These are phyloP conservation scores for Russula griseocarnosa DNA, from an alignment of 768 basidiomycete species.

Conservation along the genomic window DNA sequence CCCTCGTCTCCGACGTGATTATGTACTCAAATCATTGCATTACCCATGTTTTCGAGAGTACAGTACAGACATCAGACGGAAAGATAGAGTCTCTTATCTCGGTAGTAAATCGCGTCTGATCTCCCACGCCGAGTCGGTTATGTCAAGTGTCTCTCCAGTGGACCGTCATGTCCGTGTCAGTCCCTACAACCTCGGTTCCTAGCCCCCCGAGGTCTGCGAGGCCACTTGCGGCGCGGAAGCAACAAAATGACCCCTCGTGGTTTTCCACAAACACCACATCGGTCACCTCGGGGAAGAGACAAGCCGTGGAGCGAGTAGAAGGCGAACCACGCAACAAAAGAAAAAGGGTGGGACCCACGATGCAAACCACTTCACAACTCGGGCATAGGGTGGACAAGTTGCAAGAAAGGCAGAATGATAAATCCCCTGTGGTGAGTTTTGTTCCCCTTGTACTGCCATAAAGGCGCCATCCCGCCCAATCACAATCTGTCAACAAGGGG, in stretches of 20 bases:
- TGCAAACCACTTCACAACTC: slow-evolving; percentile 24
- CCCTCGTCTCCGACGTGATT: slow-evolving; percentile 10
- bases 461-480: not conserved
- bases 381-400: slow-evolving; percentile 20
- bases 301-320: slow-evolving; percentile 62
- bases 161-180: slow-evolving; percentile 15
- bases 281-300: slow-evolving; percentile 45
- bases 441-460: not conserved
- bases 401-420: slow-evolving; percentile 28
- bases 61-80: not conserved
- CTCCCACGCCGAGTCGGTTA: slow-evolving; percentile 20
- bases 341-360: slow-evolving; percentile 55
- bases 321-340: slow-evolving; percentile 74
- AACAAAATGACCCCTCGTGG: slow-evolving; percentile 48
- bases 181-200: slow-evolving; percentile 11
- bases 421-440: slow-evolving; percentile 22
- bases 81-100: not conserved
- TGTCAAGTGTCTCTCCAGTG: not conserved
- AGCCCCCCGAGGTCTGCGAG: slow-evolving; percentile 20
- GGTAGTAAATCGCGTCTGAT: not conserved
- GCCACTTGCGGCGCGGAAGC: slow-evolving; percentile 34
- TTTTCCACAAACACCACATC: slow-evolving; percentile 41
- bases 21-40: slow-evolving; percentile 5
- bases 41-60: not conserved
- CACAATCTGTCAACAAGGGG: slow-evolving; percentile 15